A percentile compares a stretch with the other conserved stretches of the same genome.
Conservation (phyloP, 2,329 filamentous ascomycete genomes). For the Beauveria varroae region DNA sequence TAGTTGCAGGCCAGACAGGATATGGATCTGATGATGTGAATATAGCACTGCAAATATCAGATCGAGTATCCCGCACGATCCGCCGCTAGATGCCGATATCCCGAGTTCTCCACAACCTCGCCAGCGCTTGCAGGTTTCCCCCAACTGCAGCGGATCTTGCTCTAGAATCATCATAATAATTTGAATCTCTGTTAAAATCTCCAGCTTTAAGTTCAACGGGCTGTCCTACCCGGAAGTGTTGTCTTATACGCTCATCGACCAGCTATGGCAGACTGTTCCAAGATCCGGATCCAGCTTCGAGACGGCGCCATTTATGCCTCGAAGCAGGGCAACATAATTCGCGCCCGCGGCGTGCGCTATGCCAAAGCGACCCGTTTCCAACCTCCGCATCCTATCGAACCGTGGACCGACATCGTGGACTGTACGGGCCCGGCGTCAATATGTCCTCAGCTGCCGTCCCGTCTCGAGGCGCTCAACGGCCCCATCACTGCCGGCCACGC, state of each 20-base stretch:
- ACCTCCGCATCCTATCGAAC: not conserved
- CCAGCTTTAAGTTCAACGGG: too few species aligned
- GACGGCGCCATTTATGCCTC: conserved; percentile 13
- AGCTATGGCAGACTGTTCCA: not conserved
- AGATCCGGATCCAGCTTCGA: conserved; percentile 17
- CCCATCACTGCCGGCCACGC: conserved; percentile 6
- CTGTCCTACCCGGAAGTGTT: too few species aligned
- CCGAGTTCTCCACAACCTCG: not conserved
- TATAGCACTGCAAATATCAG: not conserved
- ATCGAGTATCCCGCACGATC: not conserved
- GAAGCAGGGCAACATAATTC: not conserved
- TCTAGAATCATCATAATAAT: not conserved
- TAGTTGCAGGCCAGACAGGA: not conserved
- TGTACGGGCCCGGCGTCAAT: conserved; percentile 13
- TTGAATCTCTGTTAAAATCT: not conserved
- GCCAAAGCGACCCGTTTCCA: conserved; percentile 14
- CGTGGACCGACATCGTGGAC: conserved; percentile 11
- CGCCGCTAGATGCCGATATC: not conserved
- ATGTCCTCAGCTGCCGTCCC: conserved; percentile 15
- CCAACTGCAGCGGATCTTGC: not conserved
- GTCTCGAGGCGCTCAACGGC: conserved; percentile 12
- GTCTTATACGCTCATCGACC: too few species aligned
- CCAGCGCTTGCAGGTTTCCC: not conserved
- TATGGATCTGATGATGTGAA: too few species aligned
- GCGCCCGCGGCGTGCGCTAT: conserved; percentile 14